A percentile compares a stretch with the other conserved stretches of the same genome.
phyloP scores from a whole-genome alignment of 2,329 filamentous ascomycete species.

The Neopestalotiopsis sp. region DNA sequence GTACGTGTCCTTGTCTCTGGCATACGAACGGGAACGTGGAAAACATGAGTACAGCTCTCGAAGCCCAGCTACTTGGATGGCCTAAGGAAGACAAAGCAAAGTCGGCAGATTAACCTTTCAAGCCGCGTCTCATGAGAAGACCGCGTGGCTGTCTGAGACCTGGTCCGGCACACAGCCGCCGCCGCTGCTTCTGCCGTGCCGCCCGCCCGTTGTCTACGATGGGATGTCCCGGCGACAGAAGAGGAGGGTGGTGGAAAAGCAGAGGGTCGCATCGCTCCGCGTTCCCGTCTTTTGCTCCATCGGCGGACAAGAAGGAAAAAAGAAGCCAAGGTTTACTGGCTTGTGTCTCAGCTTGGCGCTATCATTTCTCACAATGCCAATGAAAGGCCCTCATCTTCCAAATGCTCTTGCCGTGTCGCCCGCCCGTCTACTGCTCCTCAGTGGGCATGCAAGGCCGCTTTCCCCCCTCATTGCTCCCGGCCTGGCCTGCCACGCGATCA shows the following conservation, averaged over 20 bases:
- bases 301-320: too few species aligned
- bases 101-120: background rate
- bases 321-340: background rate
- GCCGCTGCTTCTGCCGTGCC: background rate
- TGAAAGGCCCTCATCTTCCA: too few species aligned
- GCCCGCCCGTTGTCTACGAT: background rate
- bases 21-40: too few species aligned
- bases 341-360: background rate
- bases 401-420: too few species aligned
- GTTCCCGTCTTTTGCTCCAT: background rate
- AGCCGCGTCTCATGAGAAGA: background rate
- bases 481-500: conserved; percentile 5
- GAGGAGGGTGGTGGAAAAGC: background rate
- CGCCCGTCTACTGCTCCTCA: too few species aligned
- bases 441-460: too few species aligned
- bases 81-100: background rate
- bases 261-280: background rate
- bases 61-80: background rate
- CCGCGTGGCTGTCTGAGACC: background rate
- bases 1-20: too few species aligned
- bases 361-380: too few species aligned
- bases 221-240: background rate
- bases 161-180: background rate
- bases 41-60: too few species aligned
- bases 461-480: too few species aligned